Evolutionary conservation across 1,284 basidiomycete species (phyloP), one percentile per base, ranked within the genome.

Genomic region (Coniophora puteana): DNA sequence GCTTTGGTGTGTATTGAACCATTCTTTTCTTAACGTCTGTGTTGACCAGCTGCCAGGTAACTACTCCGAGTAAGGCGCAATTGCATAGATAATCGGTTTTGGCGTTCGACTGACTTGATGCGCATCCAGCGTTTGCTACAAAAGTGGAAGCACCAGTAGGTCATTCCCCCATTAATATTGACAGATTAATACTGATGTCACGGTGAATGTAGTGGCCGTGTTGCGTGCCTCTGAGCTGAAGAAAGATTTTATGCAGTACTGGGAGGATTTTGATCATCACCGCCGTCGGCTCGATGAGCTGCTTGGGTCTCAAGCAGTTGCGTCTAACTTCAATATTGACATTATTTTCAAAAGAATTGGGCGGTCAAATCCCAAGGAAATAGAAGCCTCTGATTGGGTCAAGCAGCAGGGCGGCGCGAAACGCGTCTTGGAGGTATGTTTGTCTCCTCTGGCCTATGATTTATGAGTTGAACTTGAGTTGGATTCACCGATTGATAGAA

Each of bases 71-170:
- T 32, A 14, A 32, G 30, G n/a, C n/a, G 7, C n/a, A 8, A 14
- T 8, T 32, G 8, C 7, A 7, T 32, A n/a, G n/a, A n/a, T n/a
- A n/a, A n/a, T n/a, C n/a, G 30, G 7, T 32, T 32, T 8, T 8
- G 18, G 14, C 30, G 7, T 14, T 8, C n/a, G 18, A 14, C 7
- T 41, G 1, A 4, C 14, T 18, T n/a, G n/a, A n/a, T n/a, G 17
- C 8, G 13, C n/a, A n/a, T 23, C n/a, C 18, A 59, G 55, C 4
- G 45, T 57, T 4, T 57, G 55, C 46, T 57, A 54, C 45, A 43
- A 44, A n/a, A 52, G 57, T 27, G 52, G 51, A 3, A 49, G 46
- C 25, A 44, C n/a, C n/a, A n/a, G n/a, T n/a, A n/a, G n/a, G n/a
- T n/a, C n/a, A n/a, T n/a, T 55, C 27, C 34, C 49, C n/a, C n/a